These are phyloP conservation scores for Cladophialophora chaetospira DNA, from an alignment of 2,329 filamentous ascomycete species.

Conservation along the genomic window DNA sequence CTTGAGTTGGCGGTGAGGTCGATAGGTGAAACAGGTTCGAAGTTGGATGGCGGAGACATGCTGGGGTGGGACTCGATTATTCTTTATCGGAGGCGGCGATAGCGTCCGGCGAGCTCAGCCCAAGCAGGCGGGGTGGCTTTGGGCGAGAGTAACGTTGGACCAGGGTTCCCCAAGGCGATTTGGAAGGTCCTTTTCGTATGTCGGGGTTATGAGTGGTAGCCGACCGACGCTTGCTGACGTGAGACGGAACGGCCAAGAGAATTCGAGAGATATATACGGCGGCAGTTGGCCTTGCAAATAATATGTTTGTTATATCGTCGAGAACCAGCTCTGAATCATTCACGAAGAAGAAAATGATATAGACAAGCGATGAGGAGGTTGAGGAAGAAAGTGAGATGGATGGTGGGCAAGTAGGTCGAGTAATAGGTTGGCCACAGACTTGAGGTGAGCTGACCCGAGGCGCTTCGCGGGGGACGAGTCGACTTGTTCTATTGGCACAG, in stretches of 20 bases:
- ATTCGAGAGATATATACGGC: conserved; percentile 7
- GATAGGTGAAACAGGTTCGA: conserved; percentile 42
- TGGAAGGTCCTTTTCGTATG: background rate
- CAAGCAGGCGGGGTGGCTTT: conserved; percentile 5
- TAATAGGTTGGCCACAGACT: conserved; percentile 19
- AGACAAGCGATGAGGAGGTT: conserved; percentile 15
- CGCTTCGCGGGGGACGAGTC: conserved; percentile 19
- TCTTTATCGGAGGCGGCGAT: conserved; percentile 15
- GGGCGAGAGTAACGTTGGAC: conserved; percentile 12
- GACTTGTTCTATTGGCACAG: conserved; percentile 15
- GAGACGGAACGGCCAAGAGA: conserved; percentile 20
- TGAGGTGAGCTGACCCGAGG: conserved; percentile 17
- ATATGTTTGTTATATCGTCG: conserved; percentile 18
- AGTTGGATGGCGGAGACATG: conserved; percentile 31
- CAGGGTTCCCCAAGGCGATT: conserved; percentile 16
- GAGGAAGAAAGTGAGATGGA: conserved; percentile 1
- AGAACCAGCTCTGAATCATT: conserved; percentile 30
- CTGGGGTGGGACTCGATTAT: conserved; percentile 27
- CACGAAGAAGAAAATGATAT: conserved; percentile 11
- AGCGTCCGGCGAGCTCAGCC: conserved; percentile 5
- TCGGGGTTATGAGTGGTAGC: conserved; percentile 5
- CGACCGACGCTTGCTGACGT: conserved; percentile 27
- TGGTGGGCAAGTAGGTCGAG: conserved; percentile 18
- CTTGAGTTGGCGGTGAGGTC: conserved; percentile 41
- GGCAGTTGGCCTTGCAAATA: conserved; percentile 1